These are phyloP conservation scores for Oligophagozyma castellii DNA, from an alignment of 1,139 yeast species.

Conservation along the genomic window DNA sequence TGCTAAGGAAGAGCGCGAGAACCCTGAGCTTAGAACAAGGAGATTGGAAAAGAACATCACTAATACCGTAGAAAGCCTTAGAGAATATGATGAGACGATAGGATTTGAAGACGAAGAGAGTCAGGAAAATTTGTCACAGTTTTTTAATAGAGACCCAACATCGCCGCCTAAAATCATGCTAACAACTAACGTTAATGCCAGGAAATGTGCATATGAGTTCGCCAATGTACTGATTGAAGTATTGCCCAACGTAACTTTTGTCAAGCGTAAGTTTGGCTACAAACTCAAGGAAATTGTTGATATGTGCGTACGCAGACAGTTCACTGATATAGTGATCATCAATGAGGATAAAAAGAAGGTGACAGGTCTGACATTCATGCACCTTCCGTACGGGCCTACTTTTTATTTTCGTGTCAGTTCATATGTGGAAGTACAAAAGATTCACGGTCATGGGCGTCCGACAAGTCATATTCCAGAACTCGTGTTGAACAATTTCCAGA, in stretches of 20 bases:
- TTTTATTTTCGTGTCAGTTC: slow-evolving; percentile 84
- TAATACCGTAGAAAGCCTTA: slow-evolving; percentile 73
- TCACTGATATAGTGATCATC: slow-evolving; percentile 73
- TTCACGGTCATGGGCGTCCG: slow-evolving; percentile 79
- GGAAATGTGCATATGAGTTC: slow-evolving; percentile 78
- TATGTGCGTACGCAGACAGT: slow-evolving; percentile 68
- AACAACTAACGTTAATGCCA: slow-evolving; percentile 81
- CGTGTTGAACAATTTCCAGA: slow-evolving; percentile 78
- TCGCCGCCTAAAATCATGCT: slow-evolving; percentile 64
- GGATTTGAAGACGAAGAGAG: slow-evolving; percentile 49
- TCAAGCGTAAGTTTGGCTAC: slow-evolving; percentile 76
- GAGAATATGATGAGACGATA: slow-evolving; percentile 86
- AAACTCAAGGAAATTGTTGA: slow-evolving; percentile 76
- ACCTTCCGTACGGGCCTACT: slow-evolving; percentile 90
- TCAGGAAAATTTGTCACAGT: slow-evolving; percentile 37
- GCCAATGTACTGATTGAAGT: slow-evolving; percentile 78
- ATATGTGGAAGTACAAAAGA: slow-evolving; percentile 56
- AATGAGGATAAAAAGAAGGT: slow-evolving; percentile 90
- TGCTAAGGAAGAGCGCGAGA: slow-evolving; percentile 69
- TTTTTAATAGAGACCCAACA: slow-evolving; percentile 13
- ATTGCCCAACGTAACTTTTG: slow-evolving; percentile 73
- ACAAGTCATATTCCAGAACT: slow-evolving; percentile 88
- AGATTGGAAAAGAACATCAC: slow-evolving; percentile 73
- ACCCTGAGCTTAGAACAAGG: slow-evolving; percentile 71
- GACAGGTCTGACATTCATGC: slow-evolving; percentile 84